These are phyloP conservation scores for Circinella umbellata DNA, from an alignment of 371 early-diverging fungal genomes.

Conservation along the genomic window DNA sequence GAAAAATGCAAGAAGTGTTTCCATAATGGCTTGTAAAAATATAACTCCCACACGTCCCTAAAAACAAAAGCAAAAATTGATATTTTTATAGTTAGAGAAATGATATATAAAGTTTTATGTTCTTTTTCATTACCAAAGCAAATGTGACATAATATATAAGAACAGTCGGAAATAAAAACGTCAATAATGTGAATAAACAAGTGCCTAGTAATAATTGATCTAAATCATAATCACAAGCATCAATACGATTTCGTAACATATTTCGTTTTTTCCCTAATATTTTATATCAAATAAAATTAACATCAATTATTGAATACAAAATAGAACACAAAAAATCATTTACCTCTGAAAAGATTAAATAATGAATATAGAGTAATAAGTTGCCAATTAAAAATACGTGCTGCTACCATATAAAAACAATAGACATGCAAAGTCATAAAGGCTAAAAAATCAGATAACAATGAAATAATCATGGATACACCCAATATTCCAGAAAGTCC, in stretches of 20 bases:
- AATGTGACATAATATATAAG: constrained; percentile 93
- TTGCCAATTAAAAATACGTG: constrained; percentile 93
- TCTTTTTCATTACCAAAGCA: constrained; percentile 60
- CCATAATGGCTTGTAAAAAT: constrained; percentile 78
- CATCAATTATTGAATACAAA: no score
- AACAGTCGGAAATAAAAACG: constrained; percentile 95
- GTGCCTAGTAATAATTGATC: constrained; percentile 96
- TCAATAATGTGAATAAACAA: constrained; percentile 89
- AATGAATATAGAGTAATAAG: constrained; percentile 80
- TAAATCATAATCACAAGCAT: constrained; percentile 91
- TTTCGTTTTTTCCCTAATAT: constrained; percentile 82
- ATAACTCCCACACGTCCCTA: constrained; percentile 82
- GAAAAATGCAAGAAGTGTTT: constrained; percentile 83
- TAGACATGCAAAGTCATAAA: constrained; percentile 90
- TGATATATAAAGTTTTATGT: neutral
- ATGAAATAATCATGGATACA: constrained; percentile 82
- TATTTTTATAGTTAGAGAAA: neutral
- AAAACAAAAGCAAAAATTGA: neutral
- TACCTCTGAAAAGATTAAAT: constrained; percentile 91
- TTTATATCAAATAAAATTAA: no score
- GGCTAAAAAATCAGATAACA: constrained; percentile 82
- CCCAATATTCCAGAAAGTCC: constrained; percentile 85
- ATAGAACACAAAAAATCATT: neutral
- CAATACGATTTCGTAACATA: constrained; percentile 90
- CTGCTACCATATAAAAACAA: constrained; percentile 92